phyloP scores from a whole-genome alignment of 805 yeast genomes.

The Komagataella mondaviorum region DNA sequence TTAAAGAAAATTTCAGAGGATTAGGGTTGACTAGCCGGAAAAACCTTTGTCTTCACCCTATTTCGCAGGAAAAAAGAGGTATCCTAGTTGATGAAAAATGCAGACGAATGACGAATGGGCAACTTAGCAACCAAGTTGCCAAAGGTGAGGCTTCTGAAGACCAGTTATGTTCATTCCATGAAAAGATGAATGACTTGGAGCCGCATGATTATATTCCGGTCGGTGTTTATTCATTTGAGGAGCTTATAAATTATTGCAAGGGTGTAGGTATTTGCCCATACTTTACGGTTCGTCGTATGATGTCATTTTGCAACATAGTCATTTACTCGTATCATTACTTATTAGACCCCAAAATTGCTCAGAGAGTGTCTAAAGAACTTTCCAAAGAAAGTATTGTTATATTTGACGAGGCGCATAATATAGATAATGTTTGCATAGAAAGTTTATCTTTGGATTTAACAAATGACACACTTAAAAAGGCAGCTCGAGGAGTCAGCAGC shows the following conservation, averaged over 20 bases:
- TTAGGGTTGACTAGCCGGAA: slow-evolving; percentile 90
- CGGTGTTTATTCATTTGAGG: slow-evolving; percentile 93
- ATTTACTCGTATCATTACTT: slow-evolving; percentile 95
- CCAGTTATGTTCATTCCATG: slow-evolving; percentile 78
- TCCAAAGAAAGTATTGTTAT: slow-evolving; percentile 89
- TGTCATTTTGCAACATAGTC: slow-evolving; percentile 82
- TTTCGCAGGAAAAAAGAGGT: slow-evolving; percentile 79
- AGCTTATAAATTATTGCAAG: slow-evolving; percentile 64
- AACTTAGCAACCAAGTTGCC: slow-evolving; percentile 54
- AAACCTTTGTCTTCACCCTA: slow-evolving; percentile 85
- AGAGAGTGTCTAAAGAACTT: slow-evolving; percentile 82
- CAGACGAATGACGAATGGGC: slow-evolving; percentile 88
- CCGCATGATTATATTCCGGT: slow-evolving; percentile 83
- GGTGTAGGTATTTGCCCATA: slow-evolving; percentile 83
- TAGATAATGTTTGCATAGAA: slow-evolving; percentile 97
- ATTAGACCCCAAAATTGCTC: slow-evolving; percentile 94
- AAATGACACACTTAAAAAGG: slow-evolving; percentile 75
- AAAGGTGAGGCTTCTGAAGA: slow-evolving; percentile 42
- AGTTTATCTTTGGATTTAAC: slow-evolving; percentile 85
- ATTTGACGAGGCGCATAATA: slow-evolving; percentile 97
- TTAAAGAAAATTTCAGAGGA: slow-evolving; percentile 84
- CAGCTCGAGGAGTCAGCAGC: slow-evolving; percentile 75
- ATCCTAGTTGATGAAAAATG: slow-evolving; percentile 92
- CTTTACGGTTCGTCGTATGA: slow-evolving; percentile 96
- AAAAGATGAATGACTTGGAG: slow-evolving; percentile 72